A percentile compares a stretch with the other conserved stretches of the same genome.
phyloP scores from a whole-genome alignment of 495 filamentous ascomycete genomes.

The Neurospora sp. region DNA sequence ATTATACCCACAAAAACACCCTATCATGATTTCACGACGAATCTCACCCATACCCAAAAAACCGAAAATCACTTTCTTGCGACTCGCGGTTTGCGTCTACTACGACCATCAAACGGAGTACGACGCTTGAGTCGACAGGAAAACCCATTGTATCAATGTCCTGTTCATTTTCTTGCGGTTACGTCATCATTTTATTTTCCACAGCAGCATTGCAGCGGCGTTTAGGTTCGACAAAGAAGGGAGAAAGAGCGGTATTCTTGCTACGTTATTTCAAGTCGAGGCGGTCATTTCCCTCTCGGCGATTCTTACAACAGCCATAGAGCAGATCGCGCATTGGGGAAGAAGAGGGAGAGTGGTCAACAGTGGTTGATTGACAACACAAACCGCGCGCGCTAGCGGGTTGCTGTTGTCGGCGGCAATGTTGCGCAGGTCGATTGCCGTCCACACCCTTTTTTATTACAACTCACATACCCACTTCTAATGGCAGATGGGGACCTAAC shows the following conservation, averaged over 20 bases:
- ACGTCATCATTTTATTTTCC: conserved; percentile 2
- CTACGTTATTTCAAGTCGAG: neutral
- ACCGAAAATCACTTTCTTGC: conserved; percentile 3
- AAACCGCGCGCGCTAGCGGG: neutral
- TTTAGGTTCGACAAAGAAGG: conserved; percentile 26
- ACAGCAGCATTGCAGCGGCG: conserved; percentile 48
- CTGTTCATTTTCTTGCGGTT: conserved; percentile 11
- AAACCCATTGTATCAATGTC: conserved; percentile 26
- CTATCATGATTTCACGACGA: conserved; percentile 42
- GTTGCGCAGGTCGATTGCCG: neutral
- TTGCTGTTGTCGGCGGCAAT: neutral
- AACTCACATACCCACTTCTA: neutral
- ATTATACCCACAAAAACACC: conserved; percentile 38
- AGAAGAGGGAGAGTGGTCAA: neutral
- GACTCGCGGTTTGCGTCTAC: conserved; percentile 5
- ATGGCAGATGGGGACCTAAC: neutral
- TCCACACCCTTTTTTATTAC: neutral
- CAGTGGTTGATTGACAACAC: neutral
- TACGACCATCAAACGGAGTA: conserved; percentile 1
- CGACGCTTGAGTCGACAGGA: conserved; percentile 1
- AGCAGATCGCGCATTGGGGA: neutral
- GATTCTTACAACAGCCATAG: neutral
- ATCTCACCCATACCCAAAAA: conserved; percentile 16
- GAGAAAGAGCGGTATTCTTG: conserved; percentile 4
- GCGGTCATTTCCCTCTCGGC: neutral